Base-by-base conservation (phyloP, 805 yeast species). In the Candida insectorum region DNA sequence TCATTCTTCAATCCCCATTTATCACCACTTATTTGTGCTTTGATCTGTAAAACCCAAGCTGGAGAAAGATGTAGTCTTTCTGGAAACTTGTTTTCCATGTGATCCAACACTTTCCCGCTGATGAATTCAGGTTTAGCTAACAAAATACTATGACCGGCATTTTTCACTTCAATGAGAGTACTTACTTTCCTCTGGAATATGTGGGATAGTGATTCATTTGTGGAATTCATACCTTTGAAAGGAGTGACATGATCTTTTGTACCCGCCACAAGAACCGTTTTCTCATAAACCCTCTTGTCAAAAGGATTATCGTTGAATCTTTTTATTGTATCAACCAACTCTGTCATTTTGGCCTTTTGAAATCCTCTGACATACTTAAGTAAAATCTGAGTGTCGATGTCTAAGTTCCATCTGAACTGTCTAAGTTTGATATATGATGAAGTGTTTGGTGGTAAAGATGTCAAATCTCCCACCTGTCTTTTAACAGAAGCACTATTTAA, bases 1-100 rank as follows among this genome's bases (percentile, higher is more conserved):
- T 81, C 84, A 49, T 83, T 84, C 54, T 83, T 83, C 42, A 84
- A 57, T 15, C 87, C 85, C 91, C 91, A 84, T 56, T 84, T 83
- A 46, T 76, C 83, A 2, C 82, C 83, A 16, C 77, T 71, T 10
- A 77, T 69, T 33, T 75, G 69, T 2, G 84, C 84, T 46, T 77
- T 74, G 12, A 77, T 66, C 41, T 73, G 68, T 33, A 83, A 63
- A 30, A 81, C 86, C 89, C 89, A 83, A 2, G 84, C 74, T 16
- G 82, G 75, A 14, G 79, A 75, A 22, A 84, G 65, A 44, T 79
- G 73, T 31, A 73, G 58, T 24, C 71, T 35, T 28, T 61, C 64
- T 14, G 79, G 78, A 32, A 62, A 60, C 16, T 67, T 56, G 32
- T 47, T 59, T 35, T 71, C 75, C 11, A 82, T 48, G 48, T 80